These are phyloP conservation scores for Flaveria linearis DNA, from an alignment of 129 eudicot genomes.

Conservation along the genomic window DNA sequence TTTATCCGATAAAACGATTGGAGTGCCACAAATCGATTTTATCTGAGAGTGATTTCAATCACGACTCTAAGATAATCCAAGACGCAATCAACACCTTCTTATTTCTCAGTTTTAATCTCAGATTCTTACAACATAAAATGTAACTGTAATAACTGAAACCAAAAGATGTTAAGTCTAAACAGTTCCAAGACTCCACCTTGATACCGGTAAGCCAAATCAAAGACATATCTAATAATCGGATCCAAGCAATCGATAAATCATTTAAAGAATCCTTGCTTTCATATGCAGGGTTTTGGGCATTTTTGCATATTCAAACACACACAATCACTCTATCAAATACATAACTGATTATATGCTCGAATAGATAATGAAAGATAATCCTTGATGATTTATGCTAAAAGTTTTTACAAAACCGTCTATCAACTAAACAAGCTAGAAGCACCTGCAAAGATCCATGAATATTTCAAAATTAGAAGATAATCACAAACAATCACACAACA, in stretches of 20 bases:
- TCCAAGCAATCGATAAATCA: not conserved
- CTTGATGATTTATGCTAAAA: not conserved
- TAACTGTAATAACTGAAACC: not conserved
- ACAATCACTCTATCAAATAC: not conserved
- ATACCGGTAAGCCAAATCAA: not conserved
- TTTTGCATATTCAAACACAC: not conserved
- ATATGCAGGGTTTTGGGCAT: not conserved
- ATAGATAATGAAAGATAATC: not conserved
- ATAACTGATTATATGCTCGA: not conserved
- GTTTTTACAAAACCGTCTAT: not conserved
- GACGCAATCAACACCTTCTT: no score
- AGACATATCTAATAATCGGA: not conserved
- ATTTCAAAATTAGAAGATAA: no score
- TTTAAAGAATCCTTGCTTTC: not conserved
- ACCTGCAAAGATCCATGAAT: not conserved
- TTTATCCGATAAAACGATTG: no score
- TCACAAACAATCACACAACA: no score
- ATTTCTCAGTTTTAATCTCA: no score
- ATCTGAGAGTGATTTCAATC: no score
- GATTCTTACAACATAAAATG: not conserved
- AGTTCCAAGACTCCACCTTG: not conserved
- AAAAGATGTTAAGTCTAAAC: not conserved
- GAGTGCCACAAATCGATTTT: no score
- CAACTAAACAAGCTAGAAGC: not conserved
- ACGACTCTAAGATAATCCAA: no score